Evolutionary conservation across 1,284 basidiomycete species (phyloP), one percentile per base, ranked within the genome.

Genomic region (Moniliella sp.): DNA sequence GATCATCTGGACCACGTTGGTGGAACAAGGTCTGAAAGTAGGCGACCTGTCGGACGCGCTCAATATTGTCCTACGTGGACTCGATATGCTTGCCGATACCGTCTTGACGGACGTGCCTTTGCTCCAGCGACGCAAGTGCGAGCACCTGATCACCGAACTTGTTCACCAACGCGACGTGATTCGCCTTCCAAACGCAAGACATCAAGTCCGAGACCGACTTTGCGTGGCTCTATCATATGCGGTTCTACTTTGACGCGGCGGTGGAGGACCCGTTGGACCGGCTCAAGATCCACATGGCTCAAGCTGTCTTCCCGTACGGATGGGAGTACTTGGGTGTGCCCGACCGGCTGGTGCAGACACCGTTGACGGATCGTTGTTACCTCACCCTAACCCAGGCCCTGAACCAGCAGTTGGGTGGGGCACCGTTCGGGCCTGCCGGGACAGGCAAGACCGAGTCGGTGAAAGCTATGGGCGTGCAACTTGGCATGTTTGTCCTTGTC

Each of bases 401-500:
- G 40, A 76, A 86, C 52, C 80, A 76, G 48, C 83, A 93, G 53
- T 71, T 94, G 9, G 91, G 91, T 45, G 91, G 91, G 18, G 77
- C 88, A 25, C 91, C 91, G 0, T 97, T 99, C 58, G 91, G 91
- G 16, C 91, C 91, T 25, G 91, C 91, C 18, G 91, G 91, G 56
- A 99, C 91, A 78, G 81, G 82, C 18, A 99, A 99, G 68, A 99
- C 91, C 0, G 91, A 99, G 63, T 97, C 88, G 0, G 91, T 99
- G 58, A 97, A 97, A 62, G 88, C 91, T 1, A 75, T 99, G 15
- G 91, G 91, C 35, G 82, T 93, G 1, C 86, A 93, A 54, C 74
- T 99, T 4, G 91, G 91, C 30, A 76, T 86, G 28, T 94, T 97
- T 55, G 91, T 97, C 12, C 68, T 99, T 30, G 91, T 99, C 18